These are phyloP conservation scores for Pseudogymnoascus destructans DNA, from an alignment of 2,329 filamentous ascomycete species.

Conservation along the genomic window DNA sequence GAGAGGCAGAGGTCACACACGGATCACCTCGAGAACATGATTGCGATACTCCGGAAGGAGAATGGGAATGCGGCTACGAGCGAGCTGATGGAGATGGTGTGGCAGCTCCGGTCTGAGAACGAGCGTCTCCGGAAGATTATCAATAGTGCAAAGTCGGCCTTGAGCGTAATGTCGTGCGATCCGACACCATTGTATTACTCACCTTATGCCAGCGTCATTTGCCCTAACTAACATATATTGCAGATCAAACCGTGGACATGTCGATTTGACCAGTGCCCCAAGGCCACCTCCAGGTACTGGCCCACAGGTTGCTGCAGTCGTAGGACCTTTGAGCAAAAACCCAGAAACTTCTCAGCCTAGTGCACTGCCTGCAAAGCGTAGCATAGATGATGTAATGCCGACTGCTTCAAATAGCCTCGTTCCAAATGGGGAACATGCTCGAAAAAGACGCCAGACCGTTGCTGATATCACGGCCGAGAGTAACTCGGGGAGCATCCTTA, in stretches of 20 bases:
- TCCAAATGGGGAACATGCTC: background rate
- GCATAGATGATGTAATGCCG: background rate
- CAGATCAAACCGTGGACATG: background rate
- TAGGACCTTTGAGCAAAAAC: background rate
- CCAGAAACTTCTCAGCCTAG: background rate
- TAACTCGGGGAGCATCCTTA: background rate
- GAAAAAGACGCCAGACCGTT: background rate
- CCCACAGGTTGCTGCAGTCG: background rate
- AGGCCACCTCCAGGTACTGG: background rate
- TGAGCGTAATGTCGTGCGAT: conserved; percentile 8
- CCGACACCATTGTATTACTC: background rate
- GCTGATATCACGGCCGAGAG: background rate
- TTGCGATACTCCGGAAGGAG: conserved; percentile 14
- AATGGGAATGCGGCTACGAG: conserved; percentile 13
- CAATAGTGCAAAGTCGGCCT: conserved; percentile 13
- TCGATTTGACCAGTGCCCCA: background rate
- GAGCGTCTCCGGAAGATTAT: conserved; percentile 17
- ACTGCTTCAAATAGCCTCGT: background rate
- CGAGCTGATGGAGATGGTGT: conserved; percentile 15
- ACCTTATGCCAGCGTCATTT: background rate
- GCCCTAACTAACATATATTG: background rate
- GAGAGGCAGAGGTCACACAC: conserved; percentile 16
- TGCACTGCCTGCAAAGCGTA: background rate
- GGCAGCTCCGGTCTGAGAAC: conserved; percentile 13
- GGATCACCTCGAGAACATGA: conserved; percentile 16